Evolutionary conservation across 129 eudicot species (phyloP).

Genomic region (Glebionis coronaria): DNA sequence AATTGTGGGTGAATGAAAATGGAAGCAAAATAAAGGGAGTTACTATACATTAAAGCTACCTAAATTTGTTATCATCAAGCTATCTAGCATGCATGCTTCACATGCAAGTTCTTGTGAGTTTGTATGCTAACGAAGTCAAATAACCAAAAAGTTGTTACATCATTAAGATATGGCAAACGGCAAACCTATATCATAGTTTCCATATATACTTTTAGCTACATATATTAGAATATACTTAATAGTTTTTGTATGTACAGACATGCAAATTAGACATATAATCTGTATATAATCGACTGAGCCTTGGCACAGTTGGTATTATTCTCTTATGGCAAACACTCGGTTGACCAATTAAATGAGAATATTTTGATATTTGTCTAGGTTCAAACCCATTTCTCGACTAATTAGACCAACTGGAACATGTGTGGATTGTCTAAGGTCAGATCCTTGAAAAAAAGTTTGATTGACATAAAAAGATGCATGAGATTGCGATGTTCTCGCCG

Average conservation of each 20-base stretch:
- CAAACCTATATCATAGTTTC: background rate
- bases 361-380: too few relatives aligned
- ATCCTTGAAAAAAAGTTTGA: too few relatives aligned
- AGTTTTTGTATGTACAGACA: background rate
- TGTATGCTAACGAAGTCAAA: constrained; percentile 8
- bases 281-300: too few relatives aligned
- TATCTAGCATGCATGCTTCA: constrained; percentile 32
- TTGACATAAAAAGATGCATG: too few relatives aligned
- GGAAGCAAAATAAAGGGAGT: constrained; percentile 29
- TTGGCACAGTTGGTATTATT: too few relatives aligned
- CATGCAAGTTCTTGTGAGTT: constrained; percentile 32
- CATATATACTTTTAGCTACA: background rate
- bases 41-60: constrained; percentile 21
- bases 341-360: too few relatives aligned
- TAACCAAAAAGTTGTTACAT: background rate
- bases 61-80: constrained; percentile 18
- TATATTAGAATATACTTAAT: background rate
- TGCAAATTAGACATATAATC: too few relatives aligned
- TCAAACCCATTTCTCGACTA: too few relatives aligned
- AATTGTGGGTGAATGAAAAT: constrained; percentile 28
- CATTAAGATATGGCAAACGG: background rate
- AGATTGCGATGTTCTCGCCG: too few relatives aligned
- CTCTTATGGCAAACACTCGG: too few relatives aligned
- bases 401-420: too few relatives aligned
- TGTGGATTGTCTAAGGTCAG: too few relatives aligned